Evolutionary conservation across 2,329 filamentous ascomycete species (phyloP), one percentile per base, ranked within the genome.

Genomic region (Helotiales sp.): DNA sequence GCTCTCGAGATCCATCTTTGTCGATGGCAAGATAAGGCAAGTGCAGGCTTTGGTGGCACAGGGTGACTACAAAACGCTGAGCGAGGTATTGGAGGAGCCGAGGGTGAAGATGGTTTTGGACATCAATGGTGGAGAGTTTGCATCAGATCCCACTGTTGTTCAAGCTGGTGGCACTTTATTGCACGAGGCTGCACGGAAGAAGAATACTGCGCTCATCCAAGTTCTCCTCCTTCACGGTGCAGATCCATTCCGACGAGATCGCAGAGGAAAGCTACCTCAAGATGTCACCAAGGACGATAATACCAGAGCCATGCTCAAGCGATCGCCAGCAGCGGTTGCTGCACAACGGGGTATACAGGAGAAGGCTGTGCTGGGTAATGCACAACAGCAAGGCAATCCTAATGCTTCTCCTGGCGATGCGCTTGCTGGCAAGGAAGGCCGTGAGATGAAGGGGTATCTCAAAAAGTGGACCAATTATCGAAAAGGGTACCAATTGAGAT

Each of bases 381-480:
- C 82, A 8, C 81, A 82, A 0, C 82, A 69, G 29, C 68, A 68
- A 59, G 88, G 71, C 60, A 80, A 80, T 5, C 75, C 77, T 2
- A 76, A 79, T 8, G 78, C 83, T 25, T 74, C 77, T 1, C 79
- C 86, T 15, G 78, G 81, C 9, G 83, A 89, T 63, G 78, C 83
- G 19, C 73, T 86, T 58, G 89, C 89, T 25, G 88, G 89, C 15
- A 92, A 93, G 65, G 95, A 99, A 70, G 89, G 90, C 17, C 84
- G 93, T 48, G 93, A 98, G 75, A 98, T 99, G 90, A 97, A 96
- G 77, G 95, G 95, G 6, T 99, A 98, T 72, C 79, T 99, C 56
- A 98, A 97, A 77, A 99, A 99, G 74, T 99, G 95, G 95, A 99
- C 95, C 48, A 99, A 99, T 72, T 99, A 99, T 72, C 93, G 93